Conservation (phyloP, 805 yeast genomes). For the Kuraishia hungarica region DNA sequence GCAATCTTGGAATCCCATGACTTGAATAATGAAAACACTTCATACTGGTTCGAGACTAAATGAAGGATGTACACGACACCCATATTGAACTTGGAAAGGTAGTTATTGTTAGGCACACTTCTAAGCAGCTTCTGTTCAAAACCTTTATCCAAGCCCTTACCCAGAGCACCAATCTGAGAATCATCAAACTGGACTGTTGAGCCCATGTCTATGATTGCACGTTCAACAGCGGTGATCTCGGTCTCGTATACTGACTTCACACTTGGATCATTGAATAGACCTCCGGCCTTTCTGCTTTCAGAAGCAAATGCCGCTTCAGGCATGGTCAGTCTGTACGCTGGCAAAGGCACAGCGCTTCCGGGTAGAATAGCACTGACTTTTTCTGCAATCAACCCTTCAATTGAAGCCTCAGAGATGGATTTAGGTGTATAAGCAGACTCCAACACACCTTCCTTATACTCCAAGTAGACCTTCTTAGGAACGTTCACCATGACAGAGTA, state of each 20-base stretch:
- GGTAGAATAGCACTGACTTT: constrained; percentile 60
- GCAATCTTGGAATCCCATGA: constrained; percentile 47
- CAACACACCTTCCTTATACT: constrained; percentile 38
- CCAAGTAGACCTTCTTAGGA: constrained; percentile 66
- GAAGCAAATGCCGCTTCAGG: constrained; percentile 53
- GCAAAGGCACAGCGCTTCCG: constrained; percentile 45
- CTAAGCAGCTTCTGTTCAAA: constrained; percentile 56
- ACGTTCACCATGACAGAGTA: constrained; percentile 68
- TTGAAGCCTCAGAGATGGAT: constrained; percentile 15
- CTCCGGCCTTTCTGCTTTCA: constrained; percentile 48
- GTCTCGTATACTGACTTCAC: constrained; percentile 73
- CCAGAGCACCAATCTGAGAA: constrained; percentile 70
- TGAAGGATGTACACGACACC: constrained; percentile 62
- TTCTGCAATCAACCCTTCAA: constrained; percentile 47
- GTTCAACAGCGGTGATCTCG: constrained; percentile 53
- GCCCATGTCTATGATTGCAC: constrained; percentile 78
- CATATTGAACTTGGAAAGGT: constrained; percentile 46
- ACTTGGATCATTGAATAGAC: constrained; percentile 53
- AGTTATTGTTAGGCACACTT: constrained; percentile 36
- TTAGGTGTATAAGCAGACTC: neutral
- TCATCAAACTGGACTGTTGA: constrained; percentile 62
- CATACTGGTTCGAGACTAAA: constrained; percentile 64
- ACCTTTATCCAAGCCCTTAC: constrained; percentile 79
- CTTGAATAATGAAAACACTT: constrained; percentile 59
- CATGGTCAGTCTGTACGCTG: constrained; percentile 58